Conservation (phyloP, 805 yeast species). For the Myxozyma mucilagina region DNA sequence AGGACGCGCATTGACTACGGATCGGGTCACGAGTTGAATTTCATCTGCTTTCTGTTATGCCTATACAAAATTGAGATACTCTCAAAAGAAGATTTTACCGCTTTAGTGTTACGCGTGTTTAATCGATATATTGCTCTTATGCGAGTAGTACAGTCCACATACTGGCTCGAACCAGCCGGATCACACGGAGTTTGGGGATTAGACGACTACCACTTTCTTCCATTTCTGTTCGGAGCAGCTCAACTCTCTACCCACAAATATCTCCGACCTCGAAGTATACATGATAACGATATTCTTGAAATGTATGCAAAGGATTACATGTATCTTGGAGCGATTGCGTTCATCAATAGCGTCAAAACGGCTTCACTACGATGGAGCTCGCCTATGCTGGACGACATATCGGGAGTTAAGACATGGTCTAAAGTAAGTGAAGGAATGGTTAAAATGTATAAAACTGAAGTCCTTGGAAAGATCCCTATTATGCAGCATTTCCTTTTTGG, state of each 20-base stretch:
- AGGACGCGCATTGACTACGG: constrained; percentile 90
- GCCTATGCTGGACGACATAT: constrained; percentile 93
- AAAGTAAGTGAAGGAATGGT: constrained; percentile 93
- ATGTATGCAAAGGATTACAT: constrained; percentile 72
- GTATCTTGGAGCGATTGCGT: constrained; percentile 85
- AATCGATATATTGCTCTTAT: constrained; percentile 65
- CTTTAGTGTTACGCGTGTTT: constrained; percentile 65
- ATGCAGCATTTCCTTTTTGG: constrained; percentile 95
- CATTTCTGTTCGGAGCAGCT: constrained; percentile 86
- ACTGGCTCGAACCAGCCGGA: constrained; percentile 95
- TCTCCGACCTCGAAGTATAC: constrained; percentile 79
- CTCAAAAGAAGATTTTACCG: constrained; percentile 35
- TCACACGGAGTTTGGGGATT: constrained; percentile 99
- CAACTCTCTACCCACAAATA: constrained; percentile 65
- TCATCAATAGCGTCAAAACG: constrained; percentile 74
- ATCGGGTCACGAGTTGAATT: constrained; percentile 93
- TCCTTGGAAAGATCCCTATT: constrained; percentile 83
- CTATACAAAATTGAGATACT: constrained; percentile 36
- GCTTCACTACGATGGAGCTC: constrained; percentile 93
- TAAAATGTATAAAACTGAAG: constrained; percentile 95
- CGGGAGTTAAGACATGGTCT: constrained; percentile 85
- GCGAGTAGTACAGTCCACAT: constrained; percentile 72
- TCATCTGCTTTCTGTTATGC: constrained; percentile 65
- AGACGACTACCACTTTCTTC: constrained; percentile 91
- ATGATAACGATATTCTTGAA: constrained; percentile 80